Conservation (phyloP, 176 grass and related monocot genomes). For the Oryza glaberrima region DNA sequence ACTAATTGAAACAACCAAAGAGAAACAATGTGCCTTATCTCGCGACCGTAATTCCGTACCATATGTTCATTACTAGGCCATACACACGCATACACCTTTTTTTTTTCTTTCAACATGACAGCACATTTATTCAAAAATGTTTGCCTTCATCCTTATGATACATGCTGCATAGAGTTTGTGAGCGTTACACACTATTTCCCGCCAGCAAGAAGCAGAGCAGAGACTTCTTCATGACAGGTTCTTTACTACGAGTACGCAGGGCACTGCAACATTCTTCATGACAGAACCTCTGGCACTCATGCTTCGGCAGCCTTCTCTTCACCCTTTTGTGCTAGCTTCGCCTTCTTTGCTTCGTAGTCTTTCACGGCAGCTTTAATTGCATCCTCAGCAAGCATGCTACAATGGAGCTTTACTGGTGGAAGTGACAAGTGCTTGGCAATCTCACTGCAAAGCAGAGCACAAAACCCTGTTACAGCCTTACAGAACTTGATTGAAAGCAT, state of each 20-base stretch:
- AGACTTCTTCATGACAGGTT: not conserved
- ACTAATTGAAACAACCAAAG: not conserved
- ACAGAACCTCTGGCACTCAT: conserved; percentile 7
- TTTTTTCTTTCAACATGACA: conserved; percentile 7
- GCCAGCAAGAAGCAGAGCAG: not conserved
- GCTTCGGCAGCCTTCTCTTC: conserved; percentile 52
- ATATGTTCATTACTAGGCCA: not conserved
- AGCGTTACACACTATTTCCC: conserved; percentile 30
- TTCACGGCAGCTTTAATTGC: conserved; percentile 98
- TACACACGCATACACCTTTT: not conserved
- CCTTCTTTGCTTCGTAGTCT: conserved; percentile 91
- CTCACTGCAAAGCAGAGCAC: conserved; percentile 58
- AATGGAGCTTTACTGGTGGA: conserved; percentile 97
- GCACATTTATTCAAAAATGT: conserved; percentile 46
- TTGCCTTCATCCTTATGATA: conserved; percentile 29
- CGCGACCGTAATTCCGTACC: not conserved
- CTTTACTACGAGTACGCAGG: not conserved
- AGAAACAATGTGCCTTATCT: not conserved
- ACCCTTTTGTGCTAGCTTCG: conserved; percentile 22
- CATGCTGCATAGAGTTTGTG: conserved; percentile 29
- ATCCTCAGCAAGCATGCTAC: conserved; percentile 97
- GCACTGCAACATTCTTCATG: not conserved
- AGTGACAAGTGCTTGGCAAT: conserved; percentile 96
- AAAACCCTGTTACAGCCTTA: not conserved
- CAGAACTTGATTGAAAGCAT: not conserved